phyloP scores from a whole-genome alignment of 225 moss, liverwort and hornwort genomes.

The Polytrichum commune region DNA sequence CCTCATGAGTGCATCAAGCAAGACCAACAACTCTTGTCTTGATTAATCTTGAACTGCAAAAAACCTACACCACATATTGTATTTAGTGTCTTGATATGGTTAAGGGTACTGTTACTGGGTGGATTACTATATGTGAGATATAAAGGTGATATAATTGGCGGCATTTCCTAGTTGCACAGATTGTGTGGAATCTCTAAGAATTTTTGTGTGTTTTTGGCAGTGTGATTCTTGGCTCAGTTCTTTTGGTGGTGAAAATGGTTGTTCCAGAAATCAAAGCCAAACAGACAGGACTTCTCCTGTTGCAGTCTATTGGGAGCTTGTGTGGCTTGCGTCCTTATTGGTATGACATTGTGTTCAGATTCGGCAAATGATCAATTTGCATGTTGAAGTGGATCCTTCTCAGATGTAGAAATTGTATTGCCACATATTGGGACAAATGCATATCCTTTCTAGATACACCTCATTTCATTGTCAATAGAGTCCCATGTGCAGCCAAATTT shows the following conservation, averaged over 20 bases:
- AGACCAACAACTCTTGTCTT: too few species aligned
- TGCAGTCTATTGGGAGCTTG: slow-evolving; percentile 32
- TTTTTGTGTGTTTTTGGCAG: slow-evolving; percentile 11
- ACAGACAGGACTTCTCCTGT: slow-evolving; percentile 24
- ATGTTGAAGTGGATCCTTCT: too few species aligned
- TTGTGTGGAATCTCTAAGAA: background rate
- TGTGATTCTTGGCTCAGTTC: slow-evolving; percentile 17
- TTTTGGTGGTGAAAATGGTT: slow-evolving; percentile 23
- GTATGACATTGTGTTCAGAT: slow-evolving; percentile 4
- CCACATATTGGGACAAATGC: too few species aligned
- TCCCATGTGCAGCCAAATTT: background rate
- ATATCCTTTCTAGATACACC: too few species aligned
- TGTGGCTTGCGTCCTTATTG: slow-evolving; percentile 27
- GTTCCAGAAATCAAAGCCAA: slow-evolving; percentile 45
- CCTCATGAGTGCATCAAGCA: too few species aligned
- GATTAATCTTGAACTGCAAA: too few species aligned
- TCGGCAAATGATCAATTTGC: too few species aligned
- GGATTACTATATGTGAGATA: too few species aligned
- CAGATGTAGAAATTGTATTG: too few species aligned
- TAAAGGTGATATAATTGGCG: background rate
- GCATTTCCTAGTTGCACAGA: background rate
- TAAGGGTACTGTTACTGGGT: too few species aligned
- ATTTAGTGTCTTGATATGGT: too few species aligned
- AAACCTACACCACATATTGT: too few species aligned
- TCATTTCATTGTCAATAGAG: background rate